Conservation (phyloP, 805 yeast species). For the Millerago galiae region DNA sequence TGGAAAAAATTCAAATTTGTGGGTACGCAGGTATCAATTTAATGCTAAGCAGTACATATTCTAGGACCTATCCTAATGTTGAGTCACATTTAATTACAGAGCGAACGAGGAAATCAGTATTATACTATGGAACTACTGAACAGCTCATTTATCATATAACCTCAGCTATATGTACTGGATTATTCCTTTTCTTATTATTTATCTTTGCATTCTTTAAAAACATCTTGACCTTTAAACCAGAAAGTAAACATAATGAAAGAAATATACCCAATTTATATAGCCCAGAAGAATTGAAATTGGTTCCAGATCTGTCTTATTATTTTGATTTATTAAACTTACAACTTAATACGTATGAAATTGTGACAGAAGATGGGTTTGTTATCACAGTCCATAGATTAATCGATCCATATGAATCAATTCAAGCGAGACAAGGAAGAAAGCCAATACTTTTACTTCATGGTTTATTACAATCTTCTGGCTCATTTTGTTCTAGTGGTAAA, state of each 20-base stretch:
- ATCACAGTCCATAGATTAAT: conserved; percentile 59
- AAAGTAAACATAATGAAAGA: not conserved
- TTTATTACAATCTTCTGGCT: conserved; percentile 77
- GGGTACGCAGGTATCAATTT: not conserved
- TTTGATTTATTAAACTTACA: conserved; percentile 54
- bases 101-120: not conserved
- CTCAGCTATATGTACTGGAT: conserved; percentile 10
- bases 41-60: not conserved
- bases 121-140: not conserved
- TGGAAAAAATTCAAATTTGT: not conserved
- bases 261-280: not conserved
- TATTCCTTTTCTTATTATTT: conserved; percentile 13
- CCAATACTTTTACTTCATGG: conserved; percentile 86
- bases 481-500: conserved; percentile 77
- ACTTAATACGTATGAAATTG: conserved; percentile 50
- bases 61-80: not conserved
- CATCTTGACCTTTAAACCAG: not conserved
- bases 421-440: conserved; percentile 28
- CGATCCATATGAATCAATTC: conserved; percentile 32
- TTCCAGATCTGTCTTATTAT: conserved; percentile 61
- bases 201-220: conserved; percentile 11
- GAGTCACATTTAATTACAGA: not conserved
- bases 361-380: conserved; percentile 76
- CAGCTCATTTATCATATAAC: conserved; percentile 8
- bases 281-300: conserved; percentile 30